phyloP scores from a whole-genome alignment of 129 eudicot species.

The Lonicera japonica region DNA sequence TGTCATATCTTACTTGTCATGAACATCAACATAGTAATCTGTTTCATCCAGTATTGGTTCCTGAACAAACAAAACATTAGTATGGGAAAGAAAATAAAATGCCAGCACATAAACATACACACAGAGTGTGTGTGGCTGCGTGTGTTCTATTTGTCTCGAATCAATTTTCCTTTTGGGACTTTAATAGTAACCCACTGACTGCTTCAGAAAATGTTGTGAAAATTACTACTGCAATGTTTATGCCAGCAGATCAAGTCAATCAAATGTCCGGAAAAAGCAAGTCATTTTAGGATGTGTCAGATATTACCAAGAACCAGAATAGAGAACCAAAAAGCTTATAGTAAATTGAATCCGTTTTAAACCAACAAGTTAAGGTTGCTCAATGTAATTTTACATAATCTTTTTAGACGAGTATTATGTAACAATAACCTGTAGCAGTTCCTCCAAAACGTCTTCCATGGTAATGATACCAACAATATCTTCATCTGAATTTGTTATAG shows the following conservation, averaged over 20 bases:
- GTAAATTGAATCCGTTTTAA: neutral
- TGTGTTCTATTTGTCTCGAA: neutral
- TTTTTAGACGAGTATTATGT: neutral
- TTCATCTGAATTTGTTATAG: slow-evolving; percentile 35
- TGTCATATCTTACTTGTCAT: slow-evolving; percentile 51
- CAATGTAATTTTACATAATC: neutral
- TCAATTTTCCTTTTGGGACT: neutral
- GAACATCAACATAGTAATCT: slow-evolving; percentile 55
- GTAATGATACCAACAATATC: slow-evolving; percentile 79
- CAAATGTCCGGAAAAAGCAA: neutral
- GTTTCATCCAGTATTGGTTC: slow-evolving; percentile 73
- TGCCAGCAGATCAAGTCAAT: too few species aligned
- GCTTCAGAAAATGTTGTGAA: neutral
- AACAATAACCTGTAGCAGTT: slow-evolving; percentile 57
- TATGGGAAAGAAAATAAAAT: too few species aligned
- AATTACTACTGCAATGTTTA: too few species aligned
- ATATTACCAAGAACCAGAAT: neutral
- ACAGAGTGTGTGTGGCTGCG: neutral
- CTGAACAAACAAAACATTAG: slow-evolving; percentile 19
- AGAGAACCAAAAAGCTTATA: too few species aligned
- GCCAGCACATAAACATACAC: neutral
- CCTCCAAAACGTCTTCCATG: slow-evolving; percentile 80
- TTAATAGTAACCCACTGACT: neutral
- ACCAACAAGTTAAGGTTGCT: neutral
- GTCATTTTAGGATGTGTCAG: neutral